These are phyloP conservation scores for Leptographium flavum DNA, from an alignment of 2,329 filamentous ascomycete genomes.

Conservation along the genomic window DNA sequence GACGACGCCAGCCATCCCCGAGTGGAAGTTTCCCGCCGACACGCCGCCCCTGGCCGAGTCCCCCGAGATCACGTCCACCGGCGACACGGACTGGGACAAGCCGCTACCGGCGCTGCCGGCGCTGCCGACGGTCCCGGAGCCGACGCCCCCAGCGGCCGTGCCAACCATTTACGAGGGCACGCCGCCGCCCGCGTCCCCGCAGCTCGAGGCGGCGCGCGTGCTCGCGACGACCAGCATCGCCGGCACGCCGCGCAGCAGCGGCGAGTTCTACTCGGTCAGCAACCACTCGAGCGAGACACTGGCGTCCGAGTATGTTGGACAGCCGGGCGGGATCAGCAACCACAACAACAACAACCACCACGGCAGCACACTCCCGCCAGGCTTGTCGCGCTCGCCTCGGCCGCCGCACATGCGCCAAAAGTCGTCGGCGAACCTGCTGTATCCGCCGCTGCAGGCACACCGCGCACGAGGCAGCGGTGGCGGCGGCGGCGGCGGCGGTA, in stretches of 20 bases:
- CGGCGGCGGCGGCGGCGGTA: neutral
- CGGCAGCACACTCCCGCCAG: neutral
- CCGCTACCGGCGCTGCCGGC: constrained; percentile 15
- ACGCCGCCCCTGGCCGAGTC: too few relatives aligned
- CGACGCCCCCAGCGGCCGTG: constrained; percentile 14
- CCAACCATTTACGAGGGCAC: constrained; percentile 35
- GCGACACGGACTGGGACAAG: constrained; percentile 21
- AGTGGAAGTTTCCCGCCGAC: constrained; percentile 40
- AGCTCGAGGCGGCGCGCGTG: constrained; percentile 49
- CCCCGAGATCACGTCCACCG: too few relatives aligned
- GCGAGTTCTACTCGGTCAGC: constrained; percentile 87
- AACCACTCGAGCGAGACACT: constrained; percentile 92
- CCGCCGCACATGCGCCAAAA: constrained; percentile 31
- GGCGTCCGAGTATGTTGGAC: constrained; percentile 70
- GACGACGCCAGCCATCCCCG: constrained; percentile 27
- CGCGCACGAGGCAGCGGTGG: neutral
- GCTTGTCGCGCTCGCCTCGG: constrained; percentile 14
- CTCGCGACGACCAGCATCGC: constrained; percentile 65
- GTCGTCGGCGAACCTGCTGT: constrained; percentile 16
- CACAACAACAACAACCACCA: too few relatives aligned
- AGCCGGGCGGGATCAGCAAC: constrained; percentile 23
- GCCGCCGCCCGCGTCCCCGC: constrained; percentile 15
- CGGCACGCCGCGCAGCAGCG: constrained; percentile 77
- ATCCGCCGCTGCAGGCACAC: constrained; percentile 3
- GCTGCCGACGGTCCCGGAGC: constrained; percentile 21